Base-by-base conservation (phyloP, 2,329 filamentous ascomycete genomes). In the Pochonia chlamydosporia region DNA sequence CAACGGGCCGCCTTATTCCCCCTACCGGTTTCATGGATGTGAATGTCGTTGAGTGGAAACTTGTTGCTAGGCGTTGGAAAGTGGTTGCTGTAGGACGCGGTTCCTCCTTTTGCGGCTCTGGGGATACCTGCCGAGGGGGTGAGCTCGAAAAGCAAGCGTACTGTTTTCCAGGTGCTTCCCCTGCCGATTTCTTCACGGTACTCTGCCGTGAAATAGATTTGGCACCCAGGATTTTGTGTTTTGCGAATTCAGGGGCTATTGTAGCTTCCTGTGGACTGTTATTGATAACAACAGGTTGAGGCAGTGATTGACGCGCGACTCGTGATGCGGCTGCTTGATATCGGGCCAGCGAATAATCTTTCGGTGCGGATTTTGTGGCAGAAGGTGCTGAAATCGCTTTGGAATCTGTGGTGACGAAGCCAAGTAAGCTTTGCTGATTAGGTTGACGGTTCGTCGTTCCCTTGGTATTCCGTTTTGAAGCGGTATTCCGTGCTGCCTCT, bases 121-220 rank as follows among this genome's bases (percentile, higher is more conserved):
- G 54, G 5, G 56, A 56, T 3, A 51, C 26, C 2, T 61, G 59
- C n/a, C 60, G 58, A 3, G 67, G 60, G 4, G 79, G 78, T 16
- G 79, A 79, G 62, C 79, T 82, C 0, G 78, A 82, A 56, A 82
- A 81, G 51, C 72, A 75, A 1, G 70, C 60, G 54, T 87, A 85
- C 7, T 65, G 64, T 43, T 73, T 74, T 46, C 61, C 64, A 3
- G 63, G 61, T 8, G 52, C 58, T 4, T 53, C 54, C 3, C 59
- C 53, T 6, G 62, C 55, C 31, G 55, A 52, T 41, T 57, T 48
- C 9, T 35, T 43, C 52, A 56, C 30, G 48, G 31, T 8, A 5
- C 55, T 61, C n/a, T 68, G 69, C 23, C 63, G 67, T 18, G 56
- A 56, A 10, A 66, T 53, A 11, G 67, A 49, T 42, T 60, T 68